Conservation (phyloP, 768 basidiomycete species). For the Lentinus brumalis region DNA sequence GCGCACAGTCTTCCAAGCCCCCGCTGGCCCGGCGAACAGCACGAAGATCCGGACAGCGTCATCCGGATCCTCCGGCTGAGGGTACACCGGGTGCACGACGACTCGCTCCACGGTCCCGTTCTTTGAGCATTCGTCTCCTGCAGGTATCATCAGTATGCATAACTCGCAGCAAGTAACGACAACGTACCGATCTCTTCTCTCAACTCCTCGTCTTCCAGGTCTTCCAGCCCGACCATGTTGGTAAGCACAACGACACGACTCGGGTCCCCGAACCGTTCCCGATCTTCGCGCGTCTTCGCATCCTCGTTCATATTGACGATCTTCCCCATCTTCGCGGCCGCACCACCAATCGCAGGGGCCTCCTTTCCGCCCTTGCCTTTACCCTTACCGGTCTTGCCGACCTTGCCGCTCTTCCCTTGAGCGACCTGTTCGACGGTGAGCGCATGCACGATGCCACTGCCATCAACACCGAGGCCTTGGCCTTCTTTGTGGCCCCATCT, state of each 20-base stretch:
- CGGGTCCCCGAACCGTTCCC: conserved; percentile 82
- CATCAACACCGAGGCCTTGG: conserved; percentile 85
- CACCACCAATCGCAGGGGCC: conserved; percentile 22
- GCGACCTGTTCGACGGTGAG: conserved; percentile 75
- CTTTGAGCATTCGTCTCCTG: conserved; percentile 90
- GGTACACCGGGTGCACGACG: conserved; percentile 75
- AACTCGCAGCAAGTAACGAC: neutral
- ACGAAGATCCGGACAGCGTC: conserved; percentile 93
- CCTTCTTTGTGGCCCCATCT: conserved; percentile 97
- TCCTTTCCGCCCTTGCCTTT: conserved; percentile 35
- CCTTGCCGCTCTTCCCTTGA: conserved; percentile 35
- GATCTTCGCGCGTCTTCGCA: conserved; percentile 72
- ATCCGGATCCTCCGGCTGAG: conserved; percentile 63
- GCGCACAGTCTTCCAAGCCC: conserved; percentile 94
- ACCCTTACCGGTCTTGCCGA: conserved; percentile 29
- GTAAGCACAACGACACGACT: conserved; percentile 88
- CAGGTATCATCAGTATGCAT: neutral
- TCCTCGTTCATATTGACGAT: conserved; percentile 93
- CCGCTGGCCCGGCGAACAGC: conserved; percentile 85
- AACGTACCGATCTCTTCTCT: conserved; percentile 83
- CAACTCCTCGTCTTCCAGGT: conserved; percentile 82
- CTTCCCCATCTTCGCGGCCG: conserved; percentile 76
- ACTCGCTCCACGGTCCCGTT: conserved; percentile 93
- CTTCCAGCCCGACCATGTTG: conserved; percentile 86
- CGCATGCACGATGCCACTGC: conserved; percentile 86